Base-by-base conservation (phyloP, 1,284 basidiomycete species). In the Naganishia albida region DNA sequence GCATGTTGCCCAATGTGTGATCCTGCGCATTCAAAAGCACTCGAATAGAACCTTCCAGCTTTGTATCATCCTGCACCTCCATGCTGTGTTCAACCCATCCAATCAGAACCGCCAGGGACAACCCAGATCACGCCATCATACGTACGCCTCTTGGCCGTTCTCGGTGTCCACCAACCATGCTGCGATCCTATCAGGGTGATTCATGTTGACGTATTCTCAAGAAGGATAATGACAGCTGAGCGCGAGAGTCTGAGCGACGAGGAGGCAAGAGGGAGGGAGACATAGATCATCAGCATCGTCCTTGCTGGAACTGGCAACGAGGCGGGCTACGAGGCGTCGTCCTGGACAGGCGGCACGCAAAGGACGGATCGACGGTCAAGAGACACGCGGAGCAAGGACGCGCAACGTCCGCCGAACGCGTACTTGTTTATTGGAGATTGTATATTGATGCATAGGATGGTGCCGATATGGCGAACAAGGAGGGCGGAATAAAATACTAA, bases 31-130 rank as follows among this genome's bases (percentile, higher is more conserved):
- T 85, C 71, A 99, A 84, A 72, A 91, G 90, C 70, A 99, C 85
- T 0, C 93, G 96, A 16, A 93, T 93, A 0, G 95, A 93, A 74
- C 98, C 97, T 1, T 94, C 93, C 66, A 99, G 91, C 81, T 95
- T 96, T 53, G 93, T 94, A 80, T 99, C 95, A 80, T 98, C 94
- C 13, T 86, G 87, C 63, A 98, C 84, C 74, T 93, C 90, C 66
- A 98, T 86, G 54, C 93, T 94, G 73, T 64, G 23, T 13, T 62
- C 43, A 55, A 49, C 48, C 50, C 18, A 25, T 40, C 7, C 28
- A n/a, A 39, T 53, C 18, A 53, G 51, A 20, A 2, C 20, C 28
- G 20, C 25, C 8, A 34, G 15, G 15, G 18, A 15, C 49, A 34
- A 3, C 28, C 16, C 18, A 8, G 18, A 1, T 18, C 46, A 23